phyloP scores from a whole-genome alignment of 345 rosid genomes.

The Lumnitzera racemosa region DNA sequence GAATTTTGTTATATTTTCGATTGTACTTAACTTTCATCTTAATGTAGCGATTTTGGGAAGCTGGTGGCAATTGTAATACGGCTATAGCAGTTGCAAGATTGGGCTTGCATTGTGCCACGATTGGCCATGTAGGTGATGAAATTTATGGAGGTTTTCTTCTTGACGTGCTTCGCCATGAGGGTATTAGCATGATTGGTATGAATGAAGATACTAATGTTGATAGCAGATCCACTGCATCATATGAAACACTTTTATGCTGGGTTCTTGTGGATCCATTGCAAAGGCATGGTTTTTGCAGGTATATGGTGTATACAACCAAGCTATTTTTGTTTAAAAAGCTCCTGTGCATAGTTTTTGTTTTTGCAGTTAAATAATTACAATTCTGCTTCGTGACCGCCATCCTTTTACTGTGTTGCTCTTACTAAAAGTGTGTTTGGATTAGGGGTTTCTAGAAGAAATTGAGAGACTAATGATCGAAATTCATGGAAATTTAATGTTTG shows the following conservation, averaged over 20 bases:
- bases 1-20: background rate
- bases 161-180: conserved; percentile 76
- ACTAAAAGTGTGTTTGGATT: too few species aligned
- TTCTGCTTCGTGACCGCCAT: too few species aligned
- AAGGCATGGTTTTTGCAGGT: conserved; percentile 99
- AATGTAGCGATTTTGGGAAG: conserved; percentile 76
- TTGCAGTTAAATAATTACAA: too few species aligned
- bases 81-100: conserved; percentile 96
- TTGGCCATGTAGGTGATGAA: conserved; percentile 86
- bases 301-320: conserved; percentile 5
- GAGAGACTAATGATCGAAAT: too few species aligned
- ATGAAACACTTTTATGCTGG: conserved; percentile 91
- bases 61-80: conserved; percentile 96
- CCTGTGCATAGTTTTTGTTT: too few species aligned
- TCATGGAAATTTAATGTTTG: too few species aligned
- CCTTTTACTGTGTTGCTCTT: too few species aligned
- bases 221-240: conserved; percentile 28
- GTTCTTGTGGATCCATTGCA: conserved; percentile 88
- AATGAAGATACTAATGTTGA: conserved; percentile 31
- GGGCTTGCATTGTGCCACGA: conserved; percentile 68
- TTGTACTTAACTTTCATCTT: conserved; percentile 7
- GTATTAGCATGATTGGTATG: conserved; percentile 56
- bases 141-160: conserved; percentile 74
- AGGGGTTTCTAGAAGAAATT: too few species aligned
- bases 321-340: background rate